phyloP scores from a whole-genome alignment of 1,139 yeast species.

The Candida mesenterica region DNA sequence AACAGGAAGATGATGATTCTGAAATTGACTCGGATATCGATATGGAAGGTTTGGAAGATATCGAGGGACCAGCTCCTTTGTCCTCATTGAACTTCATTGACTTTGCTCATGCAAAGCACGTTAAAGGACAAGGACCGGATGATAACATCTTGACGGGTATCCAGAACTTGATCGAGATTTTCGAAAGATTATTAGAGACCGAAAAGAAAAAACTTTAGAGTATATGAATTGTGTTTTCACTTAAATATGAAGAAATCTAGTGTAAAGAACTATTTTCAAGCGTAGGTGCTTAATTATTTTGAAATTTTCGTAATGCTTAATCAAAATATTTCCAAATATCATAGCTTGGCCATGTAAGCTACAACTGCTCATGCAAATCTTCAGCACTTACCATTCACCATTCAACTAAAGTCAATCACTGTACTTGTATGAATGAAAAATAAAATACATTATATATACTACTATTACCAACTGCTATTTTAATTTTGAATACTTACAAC shows the following conservation, averaged over 20 bases:
- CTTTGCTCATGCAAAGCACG: slow-evolving; percentile 79
- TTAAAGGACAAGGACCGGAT: slow-evolving; percentile 68
- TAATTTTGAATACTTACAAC: slow-evolving; percentile 27
- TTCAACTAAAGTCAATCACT: background rate
- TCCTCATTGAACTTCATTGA: slow-evolving; percentile 72
- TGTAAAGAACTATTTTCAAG: too few relatives aligned
- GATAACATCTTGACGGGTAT: slow-evolving; percentile 68
- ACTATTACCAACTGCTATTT: background rate
- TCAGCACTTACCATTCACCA: background rate
- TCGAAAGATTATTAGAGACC: slow-evolving; percentile 26
- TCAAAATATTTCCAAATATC: too few relatives aligned
- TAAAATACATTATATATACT: slow-evolving; percentile 1
- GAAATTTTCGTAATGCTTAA: too few relatives aligned
- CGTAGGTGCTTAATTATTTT: too few relatives aligned
- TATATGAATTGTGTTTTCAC: too few relatives aligned
- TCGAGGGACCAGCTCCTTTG: slow-evolving; percentile 27
- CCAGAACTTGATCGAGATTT: slow-evolving; percentile 51
- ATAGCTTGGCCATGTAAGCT: too few relatives aligned
- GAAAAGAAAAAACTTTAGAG: background rate
- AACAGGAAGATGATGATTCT: slow-evolving; percentile 26
- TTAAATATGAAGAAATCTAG: too few relatives aligned
- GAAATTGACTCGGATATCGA: slow-evolving; percentile 21
- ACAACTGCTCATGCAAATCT: too few relatives aligned
- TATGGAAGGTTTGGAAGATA: slow-evolving; percentile 25
- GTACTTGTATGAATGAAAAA: slow-evolving; percentile 2